Conservation (phyloP, 768 basidiomycete species). For the Cyathus striatus region DNA sequence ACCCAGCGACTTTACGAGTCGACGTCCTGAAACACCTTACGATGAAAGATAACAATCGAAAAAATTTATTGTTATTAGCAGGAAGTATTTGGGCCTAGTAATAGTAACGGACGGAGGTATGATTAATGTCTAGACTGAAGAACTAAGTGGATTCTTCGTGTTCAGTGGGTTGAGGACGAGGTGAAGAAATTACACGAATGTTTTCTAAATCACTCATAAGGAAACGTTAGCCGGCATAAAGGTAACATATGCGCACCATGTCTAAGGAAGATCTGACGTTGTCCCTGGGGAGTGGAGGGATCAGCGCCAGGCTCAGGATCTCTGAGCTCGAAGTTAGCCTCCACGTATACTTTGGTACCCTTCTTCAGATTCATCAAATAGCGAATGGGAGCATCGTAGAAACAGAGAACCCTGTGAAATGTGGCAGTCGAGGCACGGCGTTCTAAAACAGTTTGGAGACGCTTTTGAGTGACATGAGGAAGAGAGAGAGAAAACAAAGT, state of each 20-base stretch:
- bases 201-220: slow-evolving; percentile 33
- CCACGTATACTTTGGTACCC: slow-evolving; percentile 75
- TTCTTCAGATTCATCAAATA: slow-evolving; percentile 64
- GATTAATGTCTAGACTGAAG: too few relatives aligned
- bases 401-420: slow-evolving; percentile 77
- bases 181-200: slow-evolving; percentile 42
- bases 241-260: slow-evolving; percentile 49
- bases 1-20: slow-evolving; percentile 21
- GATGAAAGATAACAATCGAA: slow-evolving; percentile 12
- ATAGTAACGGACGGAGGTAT: too few relatives aligned
- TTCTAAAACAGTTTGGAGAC: too few relatives aligned
- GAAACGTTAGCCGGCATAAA: neutral
- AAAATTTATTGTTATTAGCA: slow-evolving; percentile 6
- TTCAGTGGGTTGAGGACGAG: too few relatives aligned
- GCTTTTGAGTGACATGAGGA: slow-evolving; percentile 1
- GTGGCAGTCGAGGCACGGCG: slow-evolving; percentile 49
- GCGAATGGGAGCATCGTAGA: slow-evolving; percentile 53
- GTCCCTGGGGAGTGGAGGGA: slow-evolving; percentile 60
- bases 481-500: slow-evolving; percentile 8
- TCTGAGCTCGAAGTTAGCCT: slow-evolving; percentile 71
- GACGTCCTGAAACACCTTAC: slow-evolving; percentile 29
- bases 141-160: too few relatives aligned
- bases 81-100: neutral
- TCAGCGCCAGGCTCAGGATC: slow-evolving; percentile 68
- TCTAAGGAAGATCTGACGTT: slow-evolving; percentile 77